These are phyloP conservation scores for Terana coerulea DNA, from an alignment of 768 basidiomycete genomes.

Conservation along the genomic window DNA sequence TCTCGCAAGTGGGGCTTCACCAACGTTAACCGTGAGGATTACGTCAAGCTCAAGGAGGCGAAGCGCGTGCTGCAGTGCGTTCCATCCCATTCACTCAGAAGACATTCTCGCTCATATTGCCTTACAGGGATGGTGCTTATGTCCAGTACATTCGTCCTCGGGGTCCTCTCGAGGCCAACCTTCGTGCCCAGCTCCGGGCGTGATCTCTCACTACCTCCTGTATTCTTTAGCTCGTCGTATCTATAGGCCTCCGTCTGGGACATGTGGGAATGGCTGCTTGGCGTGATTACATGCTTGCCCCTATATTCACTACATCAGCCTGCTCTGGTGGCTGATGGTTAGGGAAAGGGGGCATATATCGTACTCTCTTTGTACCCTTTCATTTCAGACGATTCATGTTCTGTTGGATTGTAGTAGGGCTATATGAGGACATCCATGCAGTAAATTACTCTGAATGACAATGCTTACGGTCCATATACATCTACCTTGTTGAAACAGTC, in stretches of 20 bases:
- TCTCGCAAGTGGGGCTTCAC: slow-evolving; percentile 99
- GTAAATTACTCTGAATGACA: too few relatives aligned
- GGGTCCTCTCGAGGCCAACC: slow-evolving; percentile 82
- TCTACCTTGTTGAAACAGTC: too few relatives aligned
- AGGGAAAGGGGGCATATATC: slow-evolving; percentile 83
- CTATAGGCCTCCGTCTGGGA: slow-evolving; percentile 6
- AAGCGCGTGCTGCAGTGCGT: slow-evolving; percentile 80
- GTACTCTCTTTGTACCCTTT: slow-evolving; percentile 15
- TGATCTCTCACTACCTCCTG: slow-evolving; percentile 32
- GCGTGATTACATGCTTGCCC: slow-evolving; percentile 30
- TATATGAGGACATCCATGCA: neutral
- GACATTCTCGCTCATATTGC: slow-evolving; percentile 7
- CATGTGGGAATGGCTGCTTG: neutral
- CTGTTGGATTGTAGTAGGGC: slow-evolving; percentile 1
- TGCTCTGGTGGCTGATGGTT: slow-evolving; percentile 52
- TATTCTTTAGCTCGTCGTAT: slow-evolving; percentile 23
- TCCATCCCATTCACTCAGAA: neutral
- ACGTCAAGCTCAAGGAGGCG: slow-evolving; percentile 82
- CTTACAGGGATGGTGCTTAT: slow-evolving; percentile 84
- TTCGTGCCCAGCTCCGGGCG: slow-evolving; percentile 78
- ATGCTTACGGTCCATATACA: neutral
- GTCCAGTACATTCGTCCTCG: slow-evolving; percentile 90
- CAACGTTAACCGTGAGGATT: slow-evolving; percentile 86
- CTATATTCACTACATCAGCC: slow-evolving; percentile 76
- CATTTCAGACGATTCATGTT: neutral